Base-by-base conservation (phyloP, 176 grass and related monocot species). In the Paspalum notatum region DNA sequence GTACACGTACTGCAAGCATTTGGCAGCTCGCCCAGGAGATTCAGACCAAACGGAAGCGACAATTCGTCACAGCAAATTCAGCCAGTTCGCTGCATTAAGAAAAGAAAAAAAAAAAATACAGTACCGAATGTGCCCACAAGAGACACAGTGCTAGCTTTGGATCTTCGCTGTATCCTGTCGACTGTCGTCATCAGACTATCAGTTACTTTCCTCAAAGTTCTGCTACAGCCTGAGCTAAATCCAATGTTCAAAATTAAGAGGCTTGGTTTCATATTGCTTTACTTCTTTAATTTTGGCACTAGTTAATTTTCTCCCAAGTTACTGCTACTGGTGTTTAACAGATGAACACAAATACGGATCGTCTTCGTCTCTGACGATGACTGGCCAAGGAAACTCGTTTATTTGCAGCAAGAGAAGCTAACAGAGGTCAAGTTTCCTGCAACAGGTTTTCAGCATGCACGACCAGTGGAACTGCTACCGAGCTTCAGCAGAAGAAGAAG, bases 371-470 rank as follows among this genome's bases (percentile, higher is more conserved):
- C 41, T 77, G 13, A n/a, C n/a, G n/a, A 32, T 32, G 32, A 32
- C 32, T 14, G 2, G 25, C 17, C 38, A 61, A 32, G 32, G 2
- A 32, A 32, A 32, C 32, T 32, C 32, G 32, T 32, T 32, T 32
- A 32, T 32, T 32, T 32, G 32, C 32, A 32, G 32, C 32, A 73
- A 13, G 0, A 57, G 26, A 3, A 18, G 5, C 77, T 86, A 46
- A 80, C 13, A 72, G 17, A 20, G 1, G 21, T 10, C 0, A 9
- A 9, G 17, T 14, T 4, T 62, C 21, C 14, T 2, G 11, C 9
- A 11, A 71, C 87, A 97, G 94, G 88, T 94, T 20, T 59, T 97
- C 77, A 97, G 89, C 89, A 90, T 91, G 87, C 94, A 91, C 64
- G 91, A 91, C 78, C 82, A 81, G 61, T 97, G 94, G 94, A 97